Conservation (phyloP, 192 early-diverging fungal genomes). For the Coemansia sp. region DNA sequence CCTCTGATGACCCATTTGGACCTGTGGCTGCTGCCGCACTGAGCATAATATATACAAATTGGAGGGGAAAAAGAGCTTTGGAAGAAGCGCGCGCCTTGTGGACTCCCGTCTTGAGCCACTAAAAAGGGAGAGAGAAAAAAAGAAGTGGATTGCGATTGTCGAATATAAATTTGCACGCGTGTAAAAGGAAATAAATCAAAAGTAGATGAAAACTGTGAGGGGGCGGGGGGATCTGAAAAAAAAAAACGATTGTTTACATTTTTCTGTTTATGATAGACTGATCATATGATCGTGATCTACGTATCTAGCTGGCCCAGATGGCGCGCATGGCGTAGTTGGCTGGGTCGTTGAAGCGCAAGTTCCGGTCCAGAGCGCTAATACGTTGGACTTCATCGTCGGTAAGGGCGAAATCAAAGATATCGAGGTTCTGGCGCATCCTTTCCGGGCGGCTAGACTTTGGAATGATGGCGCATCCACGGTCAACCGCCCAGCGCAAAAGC, state of each 20-base stretch:
- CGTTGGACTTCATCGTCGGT: conserved; percentile 15
- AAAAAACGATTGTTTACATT: conserved; percentile 1
- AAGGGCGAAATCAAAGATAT: conserved; percentile 29
- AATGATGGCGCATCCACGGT: conserved; percentile 72
- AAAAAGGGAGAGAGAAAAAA: background rate
- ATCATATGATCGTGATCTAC: background rate
- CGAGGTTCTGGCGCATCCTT: conserved; percentile 55
- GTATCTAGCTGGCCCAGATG: conserved; percentile 26
- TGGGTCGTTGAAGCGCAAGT: conserved; percentile 31
- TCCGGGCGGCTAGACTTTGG: conserved; percentile 70
- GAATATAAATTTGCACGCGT: background rate
- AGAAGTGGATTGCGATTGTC: background rate
- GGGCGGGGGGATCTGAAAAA: background rate
- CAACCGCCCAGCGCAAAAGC: conserved; percentile 66
- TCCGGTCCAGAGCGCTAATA: conserved; percentile 22
- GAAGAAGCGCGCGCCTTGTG: background rate
- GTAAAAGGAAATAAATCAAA: background rate
- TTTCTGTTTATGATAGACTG: background rate
- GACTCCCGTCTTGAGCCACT: background rate
- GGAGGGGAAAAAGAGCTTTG: background rate
- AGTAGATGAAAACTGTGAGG: background rate
- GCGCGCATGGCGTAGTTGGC: conserved; percentile 17
- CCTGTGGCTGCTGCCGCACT: conserved; percentile 5
- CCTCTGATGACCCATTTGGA: conserved; percentile 15
- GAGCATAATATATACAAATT: conserved; percentile 14